phyloP scores from a whole-genome alignment of 129 eudicot genomes.

The Lactuca sativa region DNA sequence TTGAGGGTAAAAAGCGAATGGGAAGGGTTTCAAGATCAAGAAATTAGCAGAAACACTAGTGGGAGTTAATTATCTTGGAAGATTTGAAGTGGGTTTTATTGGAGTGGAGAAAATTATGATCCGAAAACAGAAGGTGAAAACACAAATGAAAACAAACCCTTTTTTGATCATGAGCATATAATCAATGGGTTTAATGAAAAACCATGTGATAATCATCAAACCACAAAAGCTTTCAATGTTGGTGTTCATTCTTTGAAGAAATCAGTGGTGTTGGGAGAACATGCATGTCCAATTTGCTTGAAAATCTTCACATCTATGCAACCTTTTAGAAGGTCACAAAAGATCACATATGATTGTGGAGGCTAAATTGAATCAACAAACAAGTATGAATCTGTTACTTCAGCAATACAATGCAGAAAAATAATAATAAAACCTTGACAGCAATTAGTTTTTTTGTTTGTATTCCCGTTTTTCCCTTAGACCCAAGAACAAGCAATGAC shows the following conservation, averaged over 20 bases:
- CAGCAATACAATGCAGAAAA: no score
- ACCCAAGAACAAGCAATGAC: no score
- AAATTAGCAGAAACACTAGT: conserved; percentile 23
- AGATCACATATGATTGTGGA: conserved; percentile 74
- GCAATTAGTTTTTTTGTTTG: no score
- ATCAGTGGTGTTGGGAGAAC: conserved; percentile 37
- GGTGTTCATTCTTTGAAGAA: conserved; percentile 39
- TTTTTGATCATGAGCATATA: conserved; percentile 16
- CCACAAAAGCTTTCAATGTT: conserved; percentile 21
- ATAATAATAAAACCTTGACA: no score
- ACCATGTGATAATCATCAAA: conserved; percentile 28
- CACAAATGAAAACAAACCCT: conserved; percentile 27
- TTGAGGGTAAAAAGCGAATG: conserved; percentile 32
- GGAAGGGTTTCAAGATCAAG: conserved; percentile 36
- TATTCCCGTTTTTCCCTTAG: no score
- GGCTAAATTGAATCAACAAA: conserved; percentile 47
- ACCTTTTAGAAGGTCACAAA: conserved; percentile 96
- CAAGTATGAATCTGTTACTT: conserved; percentile 23
- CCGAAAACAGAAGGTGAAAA: conserved; percentile 35
- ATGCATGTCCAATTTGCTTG: conserved; percentile 83
- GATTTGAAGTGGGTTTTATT: conserved; percentile 37
- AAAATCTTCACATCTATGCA: conserved; percentile 83
- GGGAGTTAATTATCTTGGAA: conserved; percentile 27
- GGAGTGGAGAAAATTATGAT: conserved; percentile 31
- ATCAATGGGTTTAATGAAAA: conserved; percentile 27